Base-by-base conservation (phyloP, 805 yeast genomes). In the Wickerhamomyces bovis region DNA sequence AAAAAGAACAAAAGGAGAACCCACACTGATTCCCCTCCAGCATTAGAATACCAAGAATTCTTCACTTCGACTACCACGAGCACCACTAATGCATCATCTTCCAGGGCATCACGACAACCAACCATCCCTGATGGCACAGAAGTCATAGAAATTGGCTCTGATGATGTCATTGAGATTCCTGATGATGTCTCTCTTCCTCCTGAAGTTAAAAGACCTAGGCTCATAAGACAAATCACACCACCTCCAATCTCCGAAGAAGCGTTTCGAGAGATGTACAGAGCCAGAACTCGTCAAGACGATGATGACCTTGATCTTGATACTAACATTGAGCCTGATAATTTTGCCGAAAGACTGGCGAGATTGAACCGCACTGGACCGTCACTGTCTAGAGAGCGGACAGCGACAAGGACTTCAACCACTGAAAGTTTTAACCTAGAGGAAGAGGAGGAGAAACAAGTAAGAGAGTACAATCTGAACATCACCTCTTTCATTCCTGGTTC, bases 401-500 rank as follows among this genome's bases (percentile, higher is more conserved):
- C 22, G 13, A 20, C 23, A 13, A 39, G 44, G 15, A 13, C 38
- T 11, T 13, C 38, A 2, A 41, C 48, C 1, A 28, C 7, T 4
- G 46, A 18, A 2, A 26, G 26, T 12, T 26, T 42, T 19, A n/a
- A 36, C 6, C 18, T 3, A 35, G 22, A 18, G 9, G 38, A 12
- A 35, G 22, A 18, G 12, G 39, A 36, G 11, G 23, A 19, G 15
- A 19, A 36, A 36, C 16, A 19, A 19, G 11, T 35, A 3, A 47
- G 53, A 35, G 11, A 20, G 1, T 59, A 55, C 28, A n/a, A 22
- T 5, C 20, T 59, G 2, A 45, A 46, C 7, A 38, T 59, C 3
- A 44, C 47, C 0, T 57, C 61, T 2, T 46, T 23, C 39, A 11
- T 59, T n/a, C 58, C 63, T 1, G 63, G 60, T 19, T 48, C 50